phyloP scores from a whole-genome alignment of 192 early-diverging fungal species.

The Coemansia sp. region DNA sequence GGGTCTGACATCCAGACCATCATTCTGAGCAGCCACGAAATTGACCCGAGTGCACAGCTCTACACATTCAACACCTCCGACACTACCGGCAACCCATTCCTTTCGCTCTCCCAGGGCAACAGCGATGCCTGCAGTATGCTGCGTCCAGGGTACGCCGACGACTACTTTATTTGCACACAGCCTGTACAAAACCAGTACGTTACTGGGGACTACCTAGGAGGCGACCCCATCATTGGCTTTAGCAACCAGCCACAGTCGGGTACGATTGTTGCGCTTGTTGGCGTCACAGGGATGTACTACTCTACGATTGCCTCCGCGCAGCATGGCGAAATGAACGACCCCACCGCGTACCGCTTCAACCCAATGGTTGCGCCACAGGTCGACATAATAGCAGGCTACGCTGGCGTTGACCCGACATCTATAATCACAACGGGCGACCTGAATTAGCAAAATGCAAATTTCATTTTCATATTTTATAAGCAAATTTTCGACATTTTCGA shows the following conservation, averaged over 20 bases:
- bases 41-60: slow-evolving; percentile 7
- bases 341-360: slow-evolving; percentile 41
- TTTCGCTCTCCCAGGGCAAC: slow-evolving; percentile 26
- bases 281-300: slow-evolving; percentile 42
- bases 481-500: neutral
- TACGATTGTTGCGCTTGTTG: slow-evolving; percentile 32
- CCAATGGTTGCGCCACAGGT: slow-evolving; percentile 27
- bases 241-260: slow-evolving; percentile 17
- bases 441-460: slow-evolving; percentile 3
- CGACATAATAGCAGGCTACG: slow-evolving; percentile 16
- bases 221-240: slow-evolving; percentile 46
- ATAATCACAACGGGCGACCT: slow-evolving; percentile 24
- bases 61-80: slow-evolving; percentile 32
- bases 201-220: slow-evolving; percentile 36
- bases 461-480: neutral
- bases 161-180: slow-evolving; percentile 34
- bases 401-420: slow-evolving; percentile 17
- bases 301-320: slow-evolving; percentile 24
- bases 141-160: slow-evolving; percentile 16
- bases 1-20: slow-evolving; percentile 22
- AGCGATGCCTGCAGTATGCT: slow-evolving; percentile 19
- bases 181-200: slow-evolving; percentile 36
- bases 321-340: slow-evolving; percentile 28
- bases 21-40: slow-evolving; percentile 21
- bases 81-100: slow-evolving; percentile 15